Evolutionary conservation across 1,284 basidiomycete genomes (phyloP), one percentile per base, ranked within the genome.

Genomic region (Exsudoporus floridanus): DNA sequence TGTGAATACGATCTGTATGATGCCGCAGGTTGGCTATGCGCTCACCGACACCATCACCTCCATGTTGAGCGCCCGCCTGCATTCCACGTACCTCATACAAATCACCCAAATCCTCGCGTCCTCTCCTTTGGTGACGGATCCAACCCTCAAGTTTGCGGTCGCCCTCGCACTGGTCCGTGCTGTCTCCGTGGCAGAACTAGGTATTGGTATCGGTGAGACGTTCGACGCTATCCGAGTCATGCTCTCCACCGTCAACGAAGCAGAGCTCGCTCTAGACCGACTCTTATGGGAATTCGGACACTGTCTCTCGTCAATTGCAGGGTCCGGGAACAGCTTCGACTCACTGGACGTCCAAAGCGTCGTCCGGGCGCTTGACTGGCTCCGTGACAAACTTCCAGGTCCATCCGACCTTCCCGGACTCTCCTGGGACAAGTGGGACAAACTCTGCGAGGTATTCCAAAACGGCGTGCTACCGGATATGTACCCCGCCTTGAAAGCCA

Each of bases 91-190:
- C 19, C 61, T 74, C 18, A 49, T 62, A 1, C 62, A 60, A 25
- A 60, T 75, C 25, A 54, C 62, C 7, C 60, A 59, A 18, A 45
- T 40, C 6, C 53, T 77, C 2, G 59, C 61, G 1, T 52, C 62
- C 3, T 64, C 68, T 14, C 64, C 70, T 21, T 59, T 50, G 16
- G 57, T 65, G 0, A 69, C 76, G 28, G 70, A 75, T 25, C 63
- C 72, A 4, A 70, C 72, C 10, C 63, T 85, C 49, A 73, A 71
- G 40, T 73, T 78, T 50, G 69, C 74, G 4, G 60, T 83, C 18
- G 70, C 76, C 5, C 64, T 84, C 16, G 62, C 72, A 13, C 40
- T 27, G 60, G 76, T 49, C 60, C 84, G 59, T 70, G 77, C 52
- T 33, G 60, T 49, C 45, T 62, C 36, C 48, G 57, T 55, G 27